Conservation (phyloP, 768 basidiomycete genomes). For the Ephemerocybe angulata region DNA sequence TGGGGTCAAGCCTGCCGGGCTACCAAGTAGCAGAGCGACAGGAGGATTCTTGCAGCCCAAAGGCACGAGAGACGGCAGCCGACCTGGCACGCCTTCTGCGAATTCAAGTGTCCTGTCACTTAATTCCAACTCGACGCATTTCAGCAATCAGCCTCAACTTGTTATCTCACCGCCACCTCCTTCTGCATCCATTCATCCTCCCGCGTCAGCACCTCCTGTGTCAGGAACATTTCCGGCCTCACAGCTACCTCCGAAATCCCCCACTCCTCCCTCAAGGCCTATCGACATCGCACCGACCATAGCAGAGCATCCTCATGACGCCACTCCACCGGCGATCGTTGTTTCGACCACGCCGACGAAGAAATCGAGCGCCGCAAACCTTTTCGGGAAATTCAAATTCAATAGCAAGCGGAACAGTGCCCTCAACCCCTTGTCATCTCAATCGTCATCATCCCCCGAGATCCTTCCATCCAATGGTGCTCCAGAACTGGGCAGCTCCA, state of each 20-base stretch:
- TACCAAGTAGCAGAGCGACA: conserved; percentile 12
- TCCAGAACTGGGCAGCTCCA: too few relatives aligned
- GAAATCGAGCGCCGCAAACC: conserved; percentile 1
- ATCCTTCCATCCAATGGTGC: too few relatives aligned
- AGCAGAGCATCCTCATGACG: background rate
- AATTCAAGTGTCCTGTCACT: conserved; percentile 27
- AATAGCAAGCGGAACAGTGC: conserved; percentile 5
- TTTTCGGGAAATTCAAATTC: conserved; percentile 12
- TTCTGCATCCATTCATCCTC: conserved; percentile 5
- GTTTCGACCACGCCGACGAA: conserved; percentile 5
- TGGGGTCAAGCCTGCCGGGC: conserved; percentile 8
- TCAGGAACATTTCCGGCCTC: conserved; percentile 8
- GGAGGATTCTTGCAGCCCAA: conserved; percentile 17
- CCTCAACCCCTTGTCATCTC: background rate
- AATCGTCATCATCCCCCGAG: background rate
- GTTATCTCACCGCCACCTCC: conserved; percentile 9
- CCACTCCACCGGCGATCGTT: background rate
- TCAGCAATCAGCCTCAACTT: conserved; percentile 13
- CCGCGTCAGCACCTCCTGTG: conserved; percentile 11
- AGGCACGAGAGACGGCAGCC: conserved; percentile 8
- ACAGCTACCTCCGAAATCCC: background rate
- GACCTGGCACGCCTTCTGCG: conserved; percentile 21
- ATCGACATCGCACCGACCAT: background rate
- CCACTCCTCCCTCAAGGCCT: background rate
- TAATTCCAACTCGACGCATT: conserved; percentile 11